Evolutionary conservation across 345 rosid genomes (phyloP), one percentile per base, ranked within the genome.

Genomic region (Brassica carinata): DNA sequence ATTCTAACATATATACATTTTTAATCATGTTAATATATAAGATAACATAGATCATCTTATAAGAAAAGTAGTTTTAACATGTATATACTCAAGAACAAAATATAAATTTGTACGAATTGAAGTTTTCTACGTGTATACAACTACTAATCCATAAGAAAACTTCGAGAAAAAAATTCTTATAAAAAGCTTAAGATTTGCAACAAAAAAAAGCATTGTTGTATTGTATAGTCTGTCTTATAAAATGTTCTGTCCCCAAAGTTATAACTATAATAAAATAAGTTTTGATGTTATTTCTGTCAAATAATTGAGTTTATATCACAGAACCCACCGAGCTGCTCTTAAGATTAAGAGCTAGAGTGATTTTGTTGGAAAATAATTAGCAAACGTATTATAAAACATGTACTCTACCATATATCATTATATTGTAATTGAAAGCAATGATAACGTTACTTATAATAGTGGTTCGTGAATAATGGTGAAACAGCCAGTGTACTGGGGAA

Each of bases 401-500:
- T 34, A 5, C 7, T 34, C 38, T 34, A 23, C 26, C 8, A 34
- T 34, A 34, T 5, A 34, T 34, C 38, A 34, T 34, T 34, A 5
- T 34, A 8, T 34, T 34, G 57, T 48, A 13, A 14, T 48, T 4
- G 57, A 53, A 51, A 51, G 19, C 19, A 51, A 51, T 15, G 5
- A 11, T 51, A 48, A 3, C 9, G 8, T 67, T 23, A 8, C 26
- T 9, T 58, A 5, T 23, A 5, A 58, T 38, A 29, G 5, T 68
- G 40, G 8, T 33, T 45, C 2, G 64, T 77, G 75, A 48, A 48
- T 23, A 3, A 3, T 36, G 67, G 19, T 79, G 5, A 64, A 31
- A 73, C 89, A 90, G 95, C 74, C 84, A 1, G 95, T 86, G n/a
- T 71, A 81, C n/a, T 92, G 94, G 95, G 97, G 96, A 59, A 89